Evolutionary conservation across 2,329 filamentous ascomycete genomes (phyloP), one percentile per base, ranked within the genome.

Genomic region (Epicoccum sorghinum): DNA sequence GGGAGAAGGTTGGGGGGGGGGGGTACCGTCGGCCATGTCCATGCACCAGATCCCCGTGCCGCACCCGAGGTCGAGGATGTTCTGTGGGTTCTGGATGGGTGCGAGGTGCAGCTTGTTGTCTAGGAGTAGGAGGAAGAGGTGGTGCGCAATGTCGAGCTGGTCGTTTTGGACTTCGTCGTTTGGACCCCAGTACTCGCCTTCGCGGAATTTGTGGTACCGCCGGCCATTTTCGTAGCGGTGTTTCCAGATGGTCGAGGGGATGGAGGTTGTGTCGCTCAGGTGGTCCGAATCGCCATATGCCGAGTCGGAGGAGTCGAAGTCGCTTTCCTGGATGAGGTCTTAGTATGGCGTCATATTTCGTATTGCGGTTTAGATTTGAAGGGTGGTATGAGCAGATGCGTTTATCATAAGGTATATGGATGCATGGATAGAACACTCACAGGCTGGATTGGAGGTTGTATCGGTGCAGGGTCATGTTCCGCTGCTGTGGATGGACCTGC

Each of bases 171-270:
- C 29, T 23, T 71, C 68, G 36, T 71, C 69, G 41, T 70, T 70
- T 9, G 68, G 69, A 4, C 65, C 67, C 59, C 68, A 66, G 57
- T 71, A 71, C 35, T 67, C 67, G 44, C 67, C 68, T 38, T 71
- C 66, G 8, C 65, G 61, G 35, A 65, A 71, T 36, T 66, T 66
- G 53, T 72, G 67, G 54, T 73, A 73, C 4, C 69, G 60, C 4
- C 70, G 69, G 10, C 70, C 70, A 60, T 73, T 68, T 33, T 68
- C 67, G 23, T 64, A 70, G 35, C 68, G 67, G 43, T 71, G 64
- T 25, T 53, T 60, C 58, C 63, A 62, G 44, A 73, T 72, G 30
- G 62, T 67, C 5, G 65, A 69, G 1, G 67, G 58, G 14, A 72
- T 67, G 4, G 68, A 69, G 5, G 68, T 70, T n/a, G 67, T 70